Conservation (phyloP, 345 rosid species). For the Citropsis articulata region DNA sequence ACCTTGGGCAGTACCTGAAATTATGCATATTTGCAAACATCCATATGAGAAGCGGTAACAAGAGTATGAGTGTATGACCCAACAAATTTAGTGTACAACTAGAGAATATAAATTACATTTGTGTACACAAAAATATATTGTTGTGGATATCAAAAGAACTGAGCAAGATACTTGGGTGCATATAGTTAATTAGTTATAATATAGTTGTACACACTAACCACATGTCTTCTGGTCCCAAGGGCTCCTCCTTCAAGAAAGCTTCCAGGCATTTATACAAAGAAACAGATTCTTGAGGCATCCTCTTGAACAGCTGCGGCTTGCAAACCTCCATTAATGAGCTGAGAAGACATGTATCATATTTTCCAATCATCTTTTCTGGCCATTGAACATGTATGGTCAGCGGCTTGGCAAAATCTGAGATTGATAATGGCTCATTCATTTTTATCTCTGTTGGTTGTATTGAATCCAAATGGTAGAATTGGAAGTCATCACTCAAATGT, state of each 20-base stretch:
- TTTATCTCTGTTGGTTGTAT: conserved; percentile 16
- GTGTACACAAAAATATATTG: background rate
- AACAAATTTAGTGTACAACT: background rate
- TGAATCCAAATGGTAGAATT: conserved; percentile 23
- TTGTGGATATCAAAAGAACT: background rate
- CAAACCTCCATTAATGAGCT: conserved; percentile 51
- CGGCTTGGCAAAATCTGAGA: conserved; percentile 19
- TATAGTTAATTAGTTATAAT: background rate
- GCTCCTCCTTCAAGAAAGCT: conserved; percentile 74
- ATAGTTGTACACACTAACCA: conserved; percentile 40
- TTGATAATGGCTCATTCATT: conserved; percentile 29
- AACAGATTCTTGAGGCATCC: conserved; percentile 51
- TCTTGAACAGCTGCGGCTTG: conserved; percentile 37
- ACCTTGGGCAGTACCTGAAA: conserved; percentile 62
- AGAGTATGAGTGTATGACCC: background rate
- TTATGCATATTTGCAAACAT: conserved; percentile 8
- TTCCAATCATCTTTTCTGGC: conserved; percentile 45
- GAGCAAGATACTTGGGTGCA: background rate
- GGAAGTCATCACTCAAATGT: conserved; percentile 30
- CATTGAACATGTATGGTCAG: conserved; percentile 38
- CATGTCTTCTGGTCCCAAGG: conserved; percentile 80
- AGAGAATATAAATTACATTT: background rate
- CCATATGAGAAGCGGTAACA: background rate
- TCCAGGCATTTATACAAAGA: conserved; percentile 64
- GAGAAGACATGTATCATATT: conserved; percentile 40